Evolutionary conservation across 306 rosid genomes (phyloP), one percentile per base, ranked within the genome.

Genomic region (Styphnolobium japonicum): DNA sequence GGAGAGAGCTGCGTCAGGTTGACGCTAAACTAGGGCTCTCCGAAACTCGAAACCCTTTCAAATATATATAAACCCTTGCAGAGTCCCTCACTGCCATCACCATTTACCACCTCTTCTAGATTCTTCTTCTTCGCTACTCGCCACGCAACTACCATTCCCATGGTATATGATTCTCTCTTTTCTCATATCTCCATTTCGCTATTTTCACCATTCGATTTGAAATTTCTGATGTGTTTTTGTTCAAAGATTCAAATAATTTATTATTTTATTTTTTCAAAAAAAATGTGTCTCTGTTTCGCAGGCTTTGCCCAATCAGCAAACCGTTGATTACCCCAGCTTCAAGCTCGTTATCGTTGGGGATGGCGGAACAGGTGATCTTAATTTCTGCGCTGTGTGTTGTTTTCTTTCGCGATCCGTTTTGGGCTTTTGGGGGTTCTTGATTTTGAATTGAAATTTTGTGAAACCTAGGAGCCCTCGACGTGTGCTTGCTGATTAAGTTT

Each of bases 341-440:
- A 89, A 89, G 87, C 92, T 89, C 37, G 92, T 89, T n/a, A 84
- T 89, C 12, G 92, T 89, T 0, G 92, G 92, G 4, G 92, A 89
- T 58, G 92, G 92, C 57, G 92, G 92, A 84, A 89, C 92, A 0
- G 92, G 92, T 86, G 19, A 4, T 7, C 5, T 19, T 45, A 3
- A 3, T 10, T n/a, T 69, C 19, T 3, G 0, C 22, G 3, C 5
- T 3, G 18, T 12, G n/a, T n/a, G n/a, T 4, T 29, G 2, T 5
- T 77, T 48, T 25, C 10, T 0, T 14, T 72, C 61, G 1, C 60
- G 82, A 82, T 82, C 80, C 75, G 62, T 37, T 9, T 69, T 40
- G n/a, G n/a, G n/a, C n/a, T n/a, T n/a, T n/a, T n/a, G n/a, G n/a
- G n/a, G n/a, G n/a, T n/a, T n/a, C 61, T 10, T 0, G 7, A 2